Evolutionary conservation across 805 yeast species (phyloP).

Genomic region (Ogataea dorogensis): DNA sequence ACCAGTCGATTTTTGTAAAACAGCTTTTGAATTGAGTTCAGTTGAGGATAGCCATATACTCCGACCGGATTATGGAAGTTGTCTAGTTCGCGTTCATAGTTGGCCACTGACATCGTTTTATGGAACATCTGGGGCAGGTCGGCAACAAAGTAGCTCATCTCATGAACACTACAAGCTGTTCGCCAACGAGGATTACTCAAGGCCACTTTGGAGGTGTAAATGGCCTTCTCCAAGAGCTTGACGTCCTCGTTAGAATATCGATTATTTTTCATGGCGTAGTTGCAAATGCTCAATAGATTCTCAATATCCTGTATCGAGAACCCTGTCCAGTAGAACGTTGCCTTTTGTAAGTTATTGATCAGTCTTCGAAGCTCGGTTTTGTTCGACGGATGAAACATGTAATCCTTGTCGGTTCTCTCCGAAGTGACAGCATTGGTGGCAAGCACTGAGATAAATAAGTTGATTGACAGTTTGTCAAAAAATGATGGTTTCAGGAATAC

Average conservation of each 20-base stretch:
- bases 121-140: conserved; percentile 44
- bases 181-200: conserved; percentile 56
- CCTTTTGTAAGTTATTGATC: conserved; percentile 59
- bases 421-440: conserved; percentile 75
- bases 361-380: conserved; percentile 52
- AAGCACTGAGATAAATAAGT: conserved; percentile 62
- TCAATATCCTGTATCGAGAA: conserved; percentile 59
- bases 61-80: conserved; percentile 52
- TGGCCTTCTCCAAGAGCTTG: conserved; percentile 41
- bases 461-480: conserved; percentile 59
- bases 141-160: conserved; percentile 56
- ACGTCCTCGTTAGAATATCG: conserved; percentile 40
- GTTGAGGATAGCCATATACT: conserved; percentile 61
- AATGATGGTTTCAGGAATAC: conserved; percentile 60
- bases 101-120: conserved; percentile 45
- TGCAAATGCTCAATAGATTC: conserved; percentile 48
- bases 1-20: conserved; percentile 52
- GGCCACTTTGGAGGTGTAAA: conserved; percentile 47
- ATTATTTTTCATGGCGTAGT: conserved; percentile 39
- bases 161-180: conserved; percentile 56
- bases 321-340: conserved; percentile 77
- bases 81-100: conserved; percentile 33
- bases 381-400: conserved; percentile 66
- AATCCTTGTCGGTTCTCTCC: conserved; percentile 63
- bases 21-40: conserved; percentile 49